These are phyloP conservation scores for Nicotiana rustica DNA, from an alignment of 305 asterid species.

Conservation along the genomic window DNA sequence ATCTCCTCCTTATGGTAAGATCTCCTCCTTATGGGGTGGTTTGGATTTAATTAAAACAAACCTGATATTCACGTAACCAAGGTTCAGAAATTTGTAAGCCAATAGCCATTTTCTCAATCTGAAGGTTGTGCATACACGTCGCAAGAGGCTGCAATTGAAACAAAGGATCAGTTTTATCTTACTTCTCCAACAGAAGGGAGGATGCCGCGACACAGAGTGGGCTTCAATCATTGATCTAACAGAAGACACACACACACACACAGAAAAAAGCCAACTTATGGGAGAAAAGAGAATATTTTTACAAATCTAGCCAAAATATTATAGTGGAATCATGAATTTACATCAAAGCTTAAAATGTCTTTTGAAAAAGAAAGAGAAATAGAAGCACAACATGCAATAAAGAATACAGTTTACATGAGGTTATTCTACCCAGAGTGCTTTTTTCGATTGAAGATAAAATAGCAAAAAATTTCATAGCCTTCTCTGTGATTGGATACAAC, in stretches of 20 bases:
- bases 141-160: slow-evolving; percentile 85
- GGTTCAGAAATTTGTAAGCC: slow-evolving; percentile 83
- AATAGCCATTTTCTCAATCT: slow-evolving; percentile 82
- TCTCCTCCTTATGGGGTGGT: background rate
- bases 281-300: background rate
- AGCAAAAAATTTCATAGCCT: background rate
- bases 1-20: background rate
- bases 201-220: background rate
- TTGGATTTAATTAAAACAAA: slow-evolving; percentile 29
- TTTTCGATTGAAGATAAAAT: background rate
- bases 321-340: background rate
- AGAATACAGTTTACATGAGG: background rate
- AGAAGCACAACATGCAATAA: background rate
- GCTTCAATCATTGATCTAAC: background rate
- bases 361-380: background rate
- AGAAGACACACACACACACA: background rate
- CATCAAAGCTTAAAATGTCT: background rate
- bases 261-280: background rate
- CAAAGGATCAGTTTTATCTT: background rate
- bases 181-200: background rate
- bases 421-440: background rate
- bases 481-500: background rate
- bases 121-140: slow-evolving; percentile 88
- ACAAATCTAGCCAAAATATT: background rate
- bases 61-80: slow-evolving; percentile 98